These are phyloP conservation scores for Saitozyma podzolica DNA, from an alignment of 768 basidiomycete genomes.

Conservation along the genomic window DNA sequence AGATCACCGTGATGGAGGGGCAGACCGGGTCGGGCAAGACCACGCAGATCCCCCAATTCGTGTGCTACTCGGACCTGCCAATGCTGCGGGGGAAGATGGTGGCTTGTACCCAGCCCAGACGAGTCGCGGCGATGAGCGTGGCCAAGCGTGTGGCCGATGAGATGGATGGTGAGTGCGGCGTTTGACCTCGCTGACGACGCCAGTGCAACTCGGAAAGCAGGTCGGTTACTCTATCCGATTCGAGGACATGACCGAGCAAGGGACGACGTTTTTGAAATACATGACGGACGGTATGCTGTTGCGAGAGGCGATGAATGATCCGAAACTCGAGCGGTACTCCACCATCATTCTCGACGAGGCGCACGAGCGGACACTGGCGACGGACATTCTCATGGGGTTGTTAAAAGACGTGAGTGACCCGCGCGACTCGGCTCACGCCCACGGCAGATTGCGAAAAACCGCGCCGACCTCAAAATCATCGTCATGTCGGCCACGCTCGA, in stretches of 20 bases:
- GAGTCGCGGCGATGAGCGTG: constrained; percentile 97
- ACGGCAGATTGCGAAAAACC: constrained; percentile 64
- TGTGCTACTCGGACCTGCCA: constrained; percentile 87
- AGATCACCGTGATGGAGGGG: constrained; percentile 70
- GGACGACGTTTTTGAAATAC: constrained; percentile 94
- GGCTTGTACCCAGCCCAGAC: constrained; percentile 93
- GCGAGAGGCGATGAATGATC: constrained; percentile 98
- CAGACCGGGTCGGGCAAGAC: constrained; percentile 97
- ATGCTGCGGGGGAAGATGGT: constrained; percentile 87
- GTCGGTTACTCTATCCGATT: constrained; percentile 99
- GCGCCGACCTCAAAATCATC: constrained; percentile 90
- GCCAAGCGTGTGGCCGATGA: constrained; percentile 98
- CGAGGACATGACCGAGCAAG: constrained; percentile 89
- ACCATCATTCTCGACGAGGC: constrained; percentile 99
- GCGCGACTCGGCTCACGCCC: neutral
- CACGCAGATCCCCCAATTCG: constrained; percentile 97
- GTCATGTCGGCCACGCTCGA: constrained; percentile 98
- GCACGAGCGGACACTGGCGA: constrained; percentile 95
- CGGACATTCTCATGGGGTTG: constrained; percentile 97
- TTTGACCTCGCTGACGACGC: constrained; percentile 1
- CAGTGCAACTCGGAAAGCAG: constrained; percentile 87
- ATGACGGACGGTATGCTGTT: constrained; percentile 99
- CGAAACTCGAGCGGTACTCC: constrained; percentile 80
- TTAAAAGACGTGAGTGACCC: constrained; percentile 63
- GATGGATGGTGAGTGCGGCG: constrained; percentile 77